Percentiles rank a stretch among this genome's conserved stretches.
phyloP scores from a whole-genome alignment of 2,329 filamentous ascomycete genomes.

The Ceratocystis alfenasii region DNA sequence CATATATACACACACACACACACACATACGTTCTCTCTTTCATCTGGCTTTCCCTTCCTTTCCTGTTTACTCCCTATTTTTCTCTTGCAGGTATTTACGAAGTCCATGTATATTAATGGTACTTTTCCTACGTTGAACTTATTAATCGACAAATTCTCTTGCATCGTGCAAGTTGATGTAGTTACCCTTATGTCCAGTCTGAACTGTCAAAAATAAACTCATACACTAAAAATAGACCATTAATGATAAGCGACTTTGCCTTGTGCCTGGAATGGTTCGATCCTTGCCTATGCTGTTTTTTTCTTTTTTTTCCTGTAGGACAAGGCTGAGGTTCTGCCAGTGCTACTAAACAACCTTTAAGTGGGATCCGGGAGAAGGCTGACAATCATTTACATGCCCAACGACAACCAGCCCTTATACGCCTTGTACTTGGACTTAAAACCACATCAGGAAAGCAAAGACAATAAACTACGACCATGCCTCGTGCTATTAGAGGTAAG shows the following conservation, averaged over 20 bases:
- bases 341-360: not conserved
- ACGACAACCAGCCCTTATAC: not conserved
- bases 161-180: not conserved
- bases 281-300: conserved; percentile 8
- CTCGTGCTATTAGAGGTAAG: conserved; percentile 45
- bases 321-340: not conserved
- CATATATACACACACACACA: not conserved
- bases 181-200: not conserved
- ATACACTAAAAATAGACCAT: not conserved
- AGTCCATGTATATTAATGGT: conserved; percentile 9
- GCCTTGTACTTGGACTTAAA: not conserved
- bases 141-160: not conserved
- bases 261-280: conserved; percentile 7
- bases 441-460: not conserved
- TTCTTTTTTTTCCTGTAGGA: not conserved
- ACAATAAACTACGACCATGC: conserved; percentile 33
- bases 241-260: not conserved
- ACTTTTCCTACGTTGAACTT: not conserved
- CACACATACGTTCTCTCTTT: not conserved
- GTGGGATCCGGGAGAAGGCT: not conserved
- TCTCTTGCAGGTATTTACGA: not conserved
- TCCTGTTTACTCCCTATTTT: no score
- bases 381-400: not conserved
- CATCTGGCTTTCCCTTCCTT: not conserved
- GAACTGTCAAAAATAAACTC: conserved; percentile 10